These are phyloP conservation scores for Marchantia paleacea DNA, from an alignment of 225 moss, liverwort and hornwort species.

Conservation along the genomic window DNA sequence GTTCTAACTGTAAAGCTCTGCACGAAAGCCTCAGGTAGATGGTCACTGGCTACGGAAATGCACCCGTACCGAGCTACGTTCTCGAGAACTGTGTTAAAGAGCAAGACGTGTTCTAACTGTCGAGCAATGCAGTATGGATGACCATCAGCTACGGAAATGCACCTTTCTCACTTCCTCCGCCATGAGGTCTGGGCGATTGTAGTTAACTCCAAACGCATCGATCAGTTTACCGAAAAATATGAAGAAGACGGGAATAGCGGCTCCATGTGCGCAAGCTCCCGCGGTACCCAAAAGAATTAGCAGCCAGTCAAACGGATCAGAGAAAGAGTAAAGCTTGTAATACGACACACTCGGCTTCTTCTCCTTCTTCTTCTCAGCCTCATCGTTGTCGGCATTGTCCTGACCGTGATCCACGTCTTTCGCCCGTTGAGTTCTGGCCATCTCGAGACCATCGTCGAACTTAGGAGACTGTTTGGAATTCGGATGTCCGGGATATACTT, in stretches of 20 bases:
- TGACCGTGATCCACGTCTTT: background rate
- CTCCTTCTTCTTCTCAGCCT: slow-evolving; percentile 23
- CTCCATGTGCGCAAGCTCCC: slow-evolving; percentile 69
- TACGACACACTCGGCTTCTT: slow-evolving; percentile 41
- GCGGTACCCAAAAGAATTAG: slow-evolving; percentile 65
- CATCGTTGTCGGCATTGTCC: background rate
- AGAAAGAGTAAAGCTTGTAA: slow-evolving; percentile 55
- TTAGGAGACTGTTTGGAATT: slow-evolving; percentile 21
- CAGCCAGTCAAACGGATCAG: slow-evolving; percentile 58
- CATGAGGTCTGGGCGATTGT: slow-evolving; percentile 49
- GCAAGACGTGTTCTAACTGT: no score
- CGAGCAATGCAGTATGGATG: no score
- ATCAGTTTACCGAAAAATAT: slow-evolving; percentile 77
- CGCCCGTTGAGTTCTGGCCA: slow-evolving; percentile 3
- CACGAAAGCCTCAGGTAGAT: no score
- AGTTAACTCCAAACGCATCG: slow-evolving; percentile 70
- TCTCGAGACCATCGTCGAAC: slow-evolving; percentile 19
- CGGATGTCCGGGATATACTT: background rate
- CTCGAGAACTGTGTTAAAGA: no score
- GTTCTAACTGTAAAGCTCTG: no score
- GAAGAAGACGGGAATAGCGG: slow-evolving; percentile 79
- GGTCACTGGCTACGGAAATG: no score
- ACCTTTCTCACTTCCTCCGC: slow-evolving; percentile 68
- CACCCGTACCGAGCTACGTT: no score
- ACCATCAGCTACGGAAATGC: background rate